phyloP scores from a whole-genome alignment of 345 rosid genomes.

The Salix purpurea region DNA sequence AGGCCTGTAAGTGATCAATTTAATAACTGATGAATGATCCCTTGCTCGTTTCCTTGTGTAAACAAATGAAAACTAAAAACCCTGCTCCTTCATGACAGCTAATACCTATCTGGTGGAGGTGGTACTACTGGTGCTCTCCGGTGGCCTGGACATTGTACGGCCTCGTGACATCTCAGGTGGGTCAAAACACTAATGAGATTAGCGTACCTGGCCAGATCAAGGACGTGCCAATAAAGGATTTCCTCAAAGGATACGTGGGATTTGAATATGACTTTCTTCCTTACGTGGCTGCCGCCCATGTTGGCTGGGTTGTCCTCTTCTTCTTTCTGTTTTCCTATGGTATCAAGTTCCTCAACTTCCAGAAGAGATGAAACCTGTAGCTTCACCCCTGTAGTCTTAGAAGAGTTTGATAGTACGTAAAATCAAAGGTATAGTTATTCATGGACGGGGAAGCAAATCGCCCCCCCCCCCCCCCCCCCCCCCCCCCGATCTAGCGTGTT shows the following conservation, averaged over 20 bases:
- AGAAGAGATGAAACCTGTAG: slow-evolving; percentile 36
- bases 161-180: slow-evolving; percentile 66
- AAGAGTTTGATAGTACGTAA: not conserved
- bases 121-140: slow-evolving; percentile 81
- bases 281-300: slow-evolving; percentile 48
- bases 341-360: slow-evolving; percentile 59
- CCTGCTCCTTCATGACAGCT: slow-evolving; percentile 30
- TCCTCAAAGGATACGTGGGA: slow-evolving; percentile 45
- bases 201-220: slow-evolving; percentile 37
- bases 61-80: not conserved
- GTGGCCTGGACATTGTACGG: slow-evolving; percentile 83
- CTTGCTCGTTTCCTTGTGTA: no score
- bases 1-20: slow-evolving; percentile 43
- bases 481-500: no score
- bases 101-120: slow-evolving; percentile 92
- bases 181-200: slow-evolving; percentile 36
- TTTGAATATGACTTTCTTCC: slow-evolving; percentile 61
- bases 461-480: no score
- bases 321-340: slow-evolving; percentile 45
- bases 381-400: not conserved
- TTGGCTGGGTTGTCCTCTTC: slow-evolving; percentile 49
- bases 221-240: slow-evolving; percentile 24
- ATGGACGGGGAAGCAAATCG: no score
- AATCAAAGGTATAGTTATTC: not conserved
- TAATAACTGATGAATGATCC: no score